phyloP scores from a whole-genome alignment of 805 yeast species.

The Maudiozyma bulderi region DNA sequence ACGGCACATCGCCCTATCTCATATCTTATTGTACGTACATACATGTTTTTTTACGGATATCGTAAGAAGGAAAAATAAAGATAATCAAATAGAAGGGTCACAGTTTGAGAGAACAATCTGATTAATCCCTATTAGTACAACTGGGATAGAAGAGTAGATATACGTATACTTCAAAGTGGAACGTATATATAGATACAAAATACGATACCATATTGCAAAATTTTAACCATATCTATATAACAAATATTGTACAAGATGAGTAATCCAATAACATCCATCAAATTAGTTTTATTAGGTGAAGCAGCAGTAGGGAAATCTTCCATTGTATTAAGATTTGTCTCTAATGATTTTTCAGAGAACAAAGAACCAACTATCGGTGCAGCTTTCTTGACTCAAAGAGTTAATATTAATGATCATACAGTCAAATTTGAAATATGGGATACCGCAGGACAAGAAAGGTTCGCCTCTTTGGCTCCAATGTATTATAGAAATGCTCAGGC shows the following conservation, averaged over 20 bases:
- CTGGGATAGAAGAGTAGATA: no score
- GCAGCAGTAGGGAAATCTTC: constrained; percentile 98
- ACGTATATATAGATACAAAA: no score
- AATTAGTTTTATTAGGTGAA: constrained; percentile 86
- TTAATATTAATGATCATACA: constrained; percentile 74
- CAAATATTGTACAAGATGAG: constrained; percentile 14
- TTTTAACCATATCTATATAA: not conserved
- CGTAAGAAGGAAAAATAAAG: no score
- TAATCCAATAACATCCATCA: constrained; percentile 40
- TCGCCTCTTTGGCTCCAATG: constrained; percentile 94
- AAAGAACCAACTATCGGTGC: constrained; percentile 98
- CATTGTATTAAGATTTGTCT: constrained; percentile 81
- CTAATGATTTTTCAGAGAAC: constrained; percentile 92
- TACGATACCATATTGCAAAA: no score
- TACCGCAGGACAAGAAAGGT: constrained; percentile 96
- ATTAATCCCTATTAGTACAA: no score
- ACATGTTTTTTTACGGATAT: no score
- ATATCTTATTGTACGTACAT: no score
- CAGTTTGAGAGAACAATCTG: no score
- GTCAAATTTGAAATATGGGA: constrained; percentile 94
- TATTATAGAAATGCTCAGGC: constrained; percentile 96
- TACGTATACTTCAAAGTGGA: no score
- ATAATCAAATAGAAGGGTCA: no score
- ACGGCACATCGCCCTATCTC: no score
- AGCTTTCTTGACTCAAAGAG: constrained; percentile 89